Base-by-base conservation (phyloP, 192 early-diverging fungal genomes). In the Cetraspora pellucida region DNA sequence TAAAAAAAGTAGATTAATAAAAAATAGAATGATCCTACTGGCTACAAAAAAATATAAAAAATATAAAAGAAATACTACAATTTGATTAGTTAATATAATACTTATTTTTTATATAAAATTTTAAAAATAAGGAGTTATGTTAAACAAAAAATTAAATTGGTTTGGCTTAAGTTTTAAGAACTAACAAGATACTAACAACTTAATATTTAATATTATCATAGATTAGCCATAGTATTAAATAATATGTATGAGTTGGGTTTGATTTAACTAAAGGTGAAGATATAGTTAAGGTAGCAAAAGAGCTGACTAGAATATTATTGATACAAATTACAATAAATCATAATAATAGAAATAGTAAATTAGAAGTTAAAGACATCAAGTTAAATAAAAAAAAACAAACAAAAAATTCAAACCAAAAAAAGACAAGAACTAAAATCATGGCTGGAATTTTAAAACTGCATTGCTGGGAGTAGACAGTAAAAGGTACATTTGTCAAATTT, bases 221-320 rank as follows among this genome's bases (percentile, higher is more conserved):
- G 66, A 46, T 68, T 28, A 23, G 1, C 0, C 28, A 70, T 70
- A 27, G 14, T 25, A 70, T 70, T 49, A 52, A 70, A 70, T 19
- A 17, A 47, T 70, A 70, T 70, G 3, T 70, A 28, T 23, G 9
- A 37, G 52, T 70, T 70, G 17, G 68, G 27, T 52, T 52, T 70
- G 17, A 70, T 52, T 30, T 70, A 49, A 21, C 17, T 27, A 17
- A 7, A 27, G 49, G 28, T 3, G 10, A 47, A 52, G 49, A 70
- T 11, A 70, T 70, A 52, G 27, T 70, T 10, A 8, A 47, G 11
- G 68, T 5, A 2, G 27, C 46, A 52, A 47, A 70, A 19, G 27
- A 52, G 11, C 47, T 70, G 16, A 9, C 45, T 16, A 16, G 68
- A 28, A 70, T 47, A 52, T 52, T 21, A 52, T 27, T 70, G 25